Base-by-base conservation (phyloP, 495 filamentous ascomycete genomes). In the Aspergillus sclerotioniger region DNA sequence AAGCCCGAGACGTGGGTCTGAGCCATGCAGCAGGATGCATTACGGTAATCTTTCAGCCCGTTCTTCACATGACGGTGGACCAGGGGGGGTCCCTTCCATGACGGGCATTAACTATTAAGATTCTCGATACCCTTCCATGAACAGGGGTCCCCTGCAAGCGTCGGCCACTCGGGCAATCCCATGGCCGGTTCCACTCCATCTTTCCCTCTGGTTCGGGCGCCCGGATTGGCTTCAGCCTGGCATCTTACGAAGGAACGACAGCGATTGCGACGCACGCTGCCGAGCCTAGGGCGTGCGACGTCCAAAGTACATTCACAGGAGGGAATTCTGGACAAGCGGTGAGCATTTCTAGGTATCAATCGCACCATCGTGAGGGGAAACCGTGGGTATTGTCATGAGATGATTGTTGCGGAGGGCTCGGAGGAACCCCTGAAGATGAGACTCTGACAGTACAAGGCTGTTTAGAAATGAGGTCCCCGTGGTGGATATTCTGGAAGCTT, bases 1-100 rank as follows among this genome's bases (percentile, higher is more conserved):
- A 50, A 32, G 47, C 47, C 47, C 47, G 47, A 50, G 16, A 9
- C 44, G 46, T 50, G 47, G 47, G 47, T 50, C 47, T n/a, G 47
- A 31, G 47, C 37, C 37, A 41, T 41, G 37, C 37, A 41, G 37
- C 37, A 12, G 37, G 37, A 6, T 6, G 37, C 37, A n/a, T 41
- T 41, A 41, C 37, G 12, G 37, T 41, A 41, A 41, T 41, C 9
- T 41, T 41, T 15, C 37, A 41, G 10, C 37, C 33, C 33, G 33
- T 13, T 35, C 33, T 35, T 35, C 33, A 35, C 33, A 35, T 35
- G 33, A 35, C 13, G 9, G 7, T 13, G 13, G 33, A 13, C 33
- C 33, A 35, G 25, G 25, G 25, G 25, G 25, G 25, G 25, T 5
- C 25, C n/a, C n/a, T n/a, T 25, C 25, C 25, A 25, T 25, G 25